Conservation (phyloP, 768 basidiomycete genomes). For the Crucibulum laeve region DNA sequence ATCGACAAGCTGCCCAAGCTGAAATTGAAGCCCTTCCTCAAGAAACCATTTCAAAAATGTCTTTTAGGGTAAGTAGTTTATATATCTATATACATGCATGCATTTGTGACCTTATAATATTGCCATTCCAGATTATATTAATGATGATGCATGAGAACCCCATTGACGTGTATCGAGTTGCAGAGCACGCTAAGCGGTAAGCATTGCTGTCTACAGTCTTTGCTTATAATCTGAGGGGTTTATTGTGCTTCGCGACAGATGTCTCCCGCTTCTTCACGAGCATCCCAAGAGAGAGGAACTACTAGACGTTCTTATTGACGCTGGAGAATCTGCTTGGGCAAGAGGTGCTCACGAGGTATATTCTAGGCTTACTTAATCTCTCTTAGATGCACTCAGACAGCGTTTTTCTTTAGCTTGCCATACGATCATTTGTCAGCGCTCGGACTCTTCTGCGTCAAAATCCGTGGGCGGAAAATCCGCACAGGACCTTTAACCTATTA, state of each 20-base stretch:
- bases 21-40: slow-evolving; percentile 49
- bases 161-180: slow-evolving; percentile 62
- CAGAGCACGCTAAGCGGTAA: slow-evolving; percentile 65
- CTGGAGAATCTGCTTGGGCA: slow-evolving; percentile 67
- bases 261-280: slow-evolving; percentile 56
- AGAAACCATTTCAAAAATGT: slow-evolving; percentile 59
- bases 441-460: slow-evolving; percentile 47
- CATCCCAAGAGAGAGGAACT: slow-evolving; percentile 60
- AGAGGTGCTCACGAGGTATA: slow-evolving; percentile 72
- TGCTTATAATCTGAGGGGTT: not conserved
- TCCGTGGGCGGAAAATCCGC: slow-evolving; percentile 47
- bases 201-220: slow-evolving; percentile 3
- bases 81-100: not conserved
- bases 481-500: slow-evolving; percentile 47
- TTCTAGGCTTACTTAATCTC: not conserved
- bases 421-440: slow-evolving; percentile 59
- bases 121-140: slow-evolving; percentile 66
- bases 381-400: not conserved
- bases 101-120: not conserved
- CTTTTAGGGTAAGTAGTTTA: slow-evolving; percentile 46
- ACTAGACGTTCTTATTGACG: slow-evolving; percentile 56
- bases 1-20: slow-evolving; percentile 65
- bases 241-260: slow-evolving; percentile 30
- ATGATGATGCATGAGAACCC: slow-evolving; percentile 66
- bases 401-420: slow-evolving; percentile 41